Base-by-base conservation (phyloP, 1,284 basidiomycete genomes). In the Agaricales sp. region DNA sequence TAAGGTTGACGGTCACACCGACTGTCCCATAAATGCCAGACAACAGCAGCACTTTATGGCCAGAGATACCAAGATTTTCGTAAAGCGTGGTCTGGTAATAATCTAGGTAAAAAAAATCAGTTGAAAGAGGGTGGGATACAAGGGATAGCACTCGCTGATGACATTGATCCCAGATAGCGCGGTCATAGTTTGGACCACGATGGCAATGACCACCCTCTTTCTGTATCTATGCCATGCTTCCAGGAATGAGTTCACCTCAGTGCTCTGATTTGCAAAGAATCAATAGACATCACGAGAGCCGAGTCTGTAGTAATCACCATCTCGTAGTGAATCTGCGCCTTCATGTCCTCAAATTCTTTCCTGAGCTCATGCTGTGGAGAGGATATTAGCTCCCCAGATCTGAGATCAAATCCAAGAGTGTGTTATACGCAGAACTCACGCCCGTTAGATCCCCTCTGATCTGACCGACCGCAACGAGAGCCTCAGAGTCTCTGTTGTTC, bases 1-100 rank as follows among this genome's bases (percentile, higher is more conserved):
- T 26, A 24, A 37, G 16, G 35, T 55, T 54, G 8, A 50, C 39
- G 18, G 52, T 35, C 18, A 52, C 18, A 4, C 53, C 53, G 21
- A 54, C 38, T 20, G 51, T 54, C 13, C 53, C 53, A 37, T 54
- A 54, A 22, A 52, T 39, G 12, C 45, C 51, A 19, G 51, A 45
- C 6, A 55, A 39, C 3, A 55, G 49, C 4, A 55, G 52, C 19
- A 53, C 50, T 8, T 20, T 52, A 44, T 51, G 48, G 12, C 54
- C 54, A 14, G 48, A 41, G 18, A 52, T 43, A 2, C 54, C 54
- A 8, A 56, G 53, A 14, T 49, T 14, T 24, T 51, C 46, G 51
- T 56, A 56, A 1, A 56, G 46, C 19, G 48, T 54, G 16, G 53
- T 54, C 47, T 54, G 53, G 47, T 54, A 54, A 38, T 54, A 54